A percentile compares a stretch with the other conserved stretches of the same genome.
Conservation (phyloP, 2,329 filamentous ascomycete genomes). For the Xylariaceae sp. region DNA sequence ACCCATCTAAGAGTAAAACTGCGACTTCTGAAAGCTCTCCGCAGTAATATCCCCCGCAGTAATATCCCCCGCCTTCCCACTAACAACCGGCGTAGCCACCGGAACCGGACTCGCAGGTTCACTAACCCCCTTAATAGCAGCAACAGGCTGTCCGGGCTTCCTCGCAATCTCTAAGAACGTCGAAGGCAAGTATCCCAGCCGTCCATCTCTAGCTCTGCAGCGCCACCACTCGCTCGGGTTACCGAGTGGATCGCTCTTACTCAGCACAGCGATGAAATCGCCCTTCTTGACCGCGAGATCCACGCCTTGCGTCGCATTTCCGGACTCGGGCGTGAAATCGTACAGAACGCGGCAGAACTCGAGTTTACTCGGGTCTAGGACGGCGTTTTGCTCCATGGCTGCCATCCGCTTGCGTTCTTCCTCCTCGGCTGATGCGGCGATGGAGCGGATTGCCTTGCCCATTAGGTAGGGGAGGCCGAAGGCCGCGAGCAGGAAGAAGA, state of each 20-base stretch:
- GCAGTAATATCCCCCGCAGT: constrained; percentile 49
- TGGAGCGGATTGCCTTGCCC: constrained; percentile 86
- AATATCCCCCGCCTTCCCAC: constrained; percentile 49
- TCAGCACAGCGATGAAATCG: constrained; percentile 89
- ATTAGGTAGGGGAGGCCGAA: constrained; percentile 96
- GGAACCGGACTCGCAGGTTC: constrained; percentile 44
- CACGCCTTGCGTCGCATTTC: constrained; percentile 60
- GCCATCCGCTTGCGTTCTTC: constrained; percentile 64
- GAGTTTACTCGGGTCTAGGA: constrained; percentile 82
- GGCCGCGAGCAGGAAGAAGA: constrained; percentile 92
- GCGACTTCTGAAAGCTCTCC: constrained; percentile 55
- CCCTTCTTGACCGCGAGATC: constrained; percentile 92
- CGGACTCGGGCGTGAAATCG: constrained; percentile 82
- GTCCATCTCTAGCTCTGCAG: constrained; percentile 83
- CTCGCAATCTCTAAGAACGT: constrained; percentile 80
- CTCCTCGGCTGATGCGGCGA: constrained; percentile 81
- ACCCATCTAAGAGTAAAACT: constrained; percentile 49
- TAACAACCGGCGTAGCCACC: constrained; percentile 37
- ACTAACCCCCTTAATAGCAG: constrained; percentile 49
- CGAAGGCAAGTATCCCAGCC: constrained; percentile 85
- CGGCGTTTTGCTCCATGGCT: constrained; percentile 47
- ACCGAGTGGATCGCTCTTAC: constrained; percentile 87
- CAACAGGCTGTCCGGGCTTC: constrained; percentile 47
- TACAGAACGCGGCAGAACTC: constrained; percentile 95
- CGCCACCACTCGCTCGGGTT: constrained; percentile 97